Percentiles rank a stretch among this genome's conserved stretches.
Evolutionary conservation across 495 filamentous ascomycete species (phyloP).

Genomic region (Astrocystis sublimbata): DNA sequence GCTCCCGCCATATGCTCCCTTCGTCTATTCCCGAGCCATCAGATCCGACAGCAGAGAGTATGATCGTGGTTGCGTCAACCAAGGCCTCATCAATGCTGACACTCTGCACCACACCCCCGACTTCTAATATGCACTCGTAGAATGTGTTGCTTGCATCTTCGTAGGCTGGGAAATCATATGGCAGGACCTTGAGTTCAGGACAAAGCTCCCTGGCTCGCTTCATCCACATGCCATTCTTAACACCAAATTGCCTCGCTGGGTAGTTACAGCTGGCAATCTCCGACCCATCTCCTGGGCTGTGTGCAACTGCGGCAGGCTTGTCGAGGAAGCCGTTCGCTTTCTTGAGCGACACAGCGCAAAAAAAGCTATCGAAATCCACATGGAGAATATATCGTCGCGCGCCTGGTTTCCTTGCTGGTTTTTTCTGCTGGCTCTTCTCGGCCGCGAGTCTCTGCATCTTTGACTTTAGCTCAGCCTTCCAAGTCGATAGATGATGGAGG

Average conservation of each 20-base stretch:
- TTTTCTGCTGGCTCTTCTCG: conserved; percentile 51
- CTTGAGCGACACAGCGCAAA: conserved; percentile 89
- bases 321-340: conserved; percentile 68
- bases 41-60: conserved; percentile 65
- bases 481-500: conserved; percentile 89
- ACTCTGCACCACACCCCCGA: conserved; percentile 85
- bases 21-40: conserved; percentile 68
- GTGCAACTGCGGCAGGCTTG: conserved; percentile 87
- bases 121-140: conserved; percentile 77
- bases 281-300: conserved; percentile 79
- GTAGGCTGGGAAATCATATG: conserved; percentile 92
- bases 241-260: conserved; percentile 75
- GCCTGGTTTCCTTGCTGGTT: conserved; percentile 50
- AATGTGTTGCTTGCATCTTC: conserved; percentile 89
- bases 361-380: conserved; percentile 97
- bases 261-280: conserved; percentile 99
- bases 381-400: conserved; percentile 85
- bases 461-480: conserved; percentile 92
- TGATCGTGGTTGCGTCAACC: conserved; percentile 70
- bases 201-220: conserved; percentile 80
- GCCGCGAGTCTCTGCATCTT: conserved; percentile 75
- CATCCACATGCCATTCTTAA: conserved; percentile 99
- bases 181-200: conserved; percentile 78
- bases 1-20: conserved; percentile 76
- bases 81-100: conserved; percentile 96